phyloP scores from a whole-genome alignment of 2,329 filamentous ascomycete genomes.

The Chaetomium sp. region DNA sequence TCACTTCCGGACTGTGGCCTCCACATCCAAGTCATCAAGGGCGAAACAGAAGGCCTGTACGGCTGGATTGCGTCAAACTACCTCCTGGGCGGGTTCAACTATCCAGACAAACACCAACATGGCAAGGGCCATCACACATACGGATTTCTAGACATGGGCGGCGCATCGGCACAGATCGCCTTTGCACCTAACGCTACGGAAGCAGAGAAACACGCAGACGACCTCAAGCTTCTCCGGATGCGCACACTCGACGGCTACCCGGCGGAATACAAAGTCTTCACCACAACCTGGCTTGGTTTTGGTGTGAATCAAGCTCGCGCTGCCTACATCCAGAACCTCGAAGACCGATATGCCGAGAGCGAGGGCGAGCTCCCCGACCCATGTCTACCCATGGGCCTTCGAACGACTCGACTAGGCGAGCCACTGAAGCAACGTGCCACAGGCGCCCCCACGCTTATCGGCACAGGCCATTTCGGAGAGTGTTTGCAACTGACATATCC shows the following conservation, averaged over 20 bases:
- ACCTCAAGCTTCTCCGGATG: slow-evolving; percentile 79
- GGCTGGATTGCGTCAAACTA: slow-evolving; percentile 98
- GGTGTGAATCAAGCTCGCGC: slow-evolving; percentile 90
- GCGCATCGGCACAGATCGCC: slow-evolving; percentile 93
- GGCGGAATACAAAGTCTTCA: slow-evolving; percentile 83
- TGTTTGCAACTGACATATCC: slow-evolving; percentile 79
- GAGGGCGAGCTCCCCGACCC: slow-evolving; percentile 75
- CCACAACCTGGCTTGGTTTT: slow-evolving; percentile 94
- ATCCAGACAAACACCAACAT: slow-evolving; percentile 65
- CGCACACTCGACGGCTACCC: slow-evolving; percentile 72
- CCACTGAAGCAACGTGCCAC: slow-evolving; percentile 33
- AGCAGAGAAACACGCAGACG: slow-evolving; percentile 78
- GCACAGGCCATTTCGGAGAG: slow-evolving; percentile 81
- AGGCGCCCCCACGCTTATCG: slow-evolving; percentile 55
- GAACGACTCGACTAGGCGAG: slow-evolving; percentile 65
- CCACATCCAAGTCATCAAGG: slow-evolving; percentile 90
- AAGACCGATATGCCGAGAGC: slow-evolving; percentile 49
- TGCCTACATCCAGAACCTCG: slow-evolving; percentile 73
- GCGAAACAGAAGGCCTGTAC: slow-evolving; percentile 91
- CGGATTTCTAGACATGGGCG: slow-evolving; percentile 97
- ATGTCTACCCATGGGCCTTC: slow-evolving; percentile 75
- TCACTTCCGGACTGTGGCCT: slow-evolving; percentile 80
- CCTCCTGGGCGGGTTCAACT: slow-evolving; percentile 82
- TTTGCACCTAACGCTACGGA: slow-evolving; percentile 94
- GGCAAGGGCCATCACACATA: slow-evolving; percentile 90